Conservation (phyloP, 495 filamentous ascomycete species). For the Neurospora hispaniola region DNA sequence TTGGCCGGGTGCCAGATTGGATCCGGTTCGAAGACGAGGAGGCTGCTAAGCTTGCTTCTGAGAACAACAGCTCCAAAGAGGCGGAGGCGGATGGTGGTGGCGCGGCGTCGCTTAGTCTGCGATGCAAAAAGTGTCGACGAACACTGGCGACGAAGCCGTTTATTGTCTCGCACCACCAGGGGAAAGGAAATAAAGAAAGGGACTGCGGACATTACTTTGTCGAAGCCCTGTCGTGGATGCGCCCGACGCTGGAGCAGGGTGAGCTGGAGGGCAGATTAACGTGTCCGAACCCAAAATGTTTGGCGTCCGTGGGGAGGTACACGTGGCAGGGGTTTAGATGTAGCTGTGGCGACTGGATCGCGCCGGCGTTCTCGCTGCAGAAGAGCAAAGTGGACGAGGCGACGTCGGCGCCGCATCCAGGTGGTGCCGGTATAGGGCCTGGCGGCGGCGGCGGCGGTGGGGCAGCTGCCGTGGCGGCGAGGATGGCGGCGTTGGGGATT, state of each 20-base stretch:
- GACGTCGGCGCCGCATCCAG: background rate
- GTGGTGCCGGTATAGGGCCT: background rate
- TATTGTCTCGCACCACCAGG: constrained; percentile 32
- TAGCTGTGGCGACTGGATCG: constrained; percentile 81
- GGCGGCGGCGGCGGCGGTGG: background rate
- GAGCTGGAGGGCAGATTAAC: constrained; percentile 71
- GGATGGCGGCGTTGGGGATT: constrained; percentile 21
- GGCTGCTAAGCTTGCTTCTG: background rate
- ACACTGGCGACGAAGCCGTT: constrained; percentile 35
- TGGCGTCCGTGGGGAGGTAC: constrained; percentile 76
- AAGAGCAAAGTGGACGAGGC: constrained; percentile 73
- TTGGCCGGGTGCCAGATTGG: constrained; percentile 51
- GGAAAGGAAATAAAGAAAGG: constrained; percentile 10
- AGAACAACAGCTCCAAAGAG: background rate
- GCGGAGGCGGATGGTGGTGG: constrained; percentile 6
- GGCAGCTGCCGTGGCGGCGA: constrained; percentile 6
- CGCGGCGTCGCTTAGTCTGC: constrained; percentile 31
- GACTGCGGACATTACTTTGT: constrained; percentile 77
- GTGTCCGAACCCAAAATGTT: constrained; percentile 69
- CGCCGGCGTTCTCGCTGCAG: constrained; percentile 80
- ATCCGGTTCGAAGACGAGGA: constrained; percentile 80
- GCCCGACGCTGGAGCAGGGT: constrained; percentile 61
- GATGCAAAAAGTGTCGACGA: constrained; percentile 56
- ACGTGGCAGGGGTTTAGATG: constrained; percentile 94
- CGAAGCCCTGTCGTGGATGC: constrained; percentile 91